A percentile compares a stretch with the other conserved stretches of the same genome.
Evolutionary conservation across 129 eudicot genomes (phyloP).

Genomic region (Centaurea solstitialis): DNA sequence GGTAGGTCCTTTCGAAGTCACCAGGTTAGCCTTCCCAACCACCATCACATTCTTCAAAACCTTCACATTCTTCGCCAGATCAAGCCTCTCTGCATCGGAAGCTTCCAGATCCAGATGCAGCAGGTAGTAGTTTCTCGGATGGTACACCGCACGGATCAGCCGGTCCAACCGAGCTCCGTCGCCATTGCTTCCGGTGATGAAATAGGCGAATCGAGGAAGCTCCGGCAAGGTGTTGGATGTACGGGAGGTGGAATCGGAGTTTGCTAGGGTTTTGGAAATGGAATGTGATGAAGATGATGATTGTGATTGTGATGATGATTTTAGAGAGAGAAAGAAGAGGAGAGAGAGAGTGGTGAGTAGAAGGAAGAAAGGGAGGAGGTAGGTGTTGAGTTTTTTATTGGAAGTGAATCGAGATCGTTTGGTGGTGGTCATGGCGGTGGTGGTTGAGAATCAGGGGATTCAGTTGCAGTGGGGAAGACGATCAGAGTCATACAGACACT

Average conservation of each 20-base stretch:
- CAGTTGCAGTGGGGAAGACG: slow-evolving; percentile 15
- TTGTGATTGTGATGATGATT: slow-evolving; percentile 21
- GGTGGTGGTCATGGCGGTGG: neutral
- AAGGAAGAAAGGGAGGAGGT: slow-evolving; percentile 41
- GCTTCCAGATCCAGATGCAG: slow-evolving; percentile 85
- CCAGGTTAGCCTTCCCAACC: slow-evolving; percentile 69
- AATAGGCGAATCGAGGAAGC: slow-evolving; percentile 70
- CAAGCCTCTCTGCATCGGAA: slow-evolving; percentile 60
- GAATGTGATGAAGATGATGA: slow-evolving; percentile 22
- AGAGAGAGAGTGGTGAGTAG: slow-evolving; percentile 41
- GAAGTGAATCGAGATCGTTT: slow-evolving; percentile 28
- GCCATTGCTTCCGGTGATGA: slow-evolving; percentile 65
- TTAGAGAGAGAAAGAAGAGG: slow-evolving; percentile 41
- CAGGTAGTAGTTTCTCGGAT: slow-evolving; percentile 70
- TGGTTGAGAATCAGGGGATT: neutral
- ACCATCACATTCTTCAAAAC: slow-evolving; percentile 61
- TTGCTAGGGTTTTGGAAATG: slow-evolving; percentile 12
- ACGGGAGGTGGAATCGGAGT: slow-evolving; percentile 16
- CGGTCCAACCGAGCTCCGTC: slow-evolving; percentile 57
- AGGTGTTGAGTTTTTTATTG: slow-evolving; percentile 37
- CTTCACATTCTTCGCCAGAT: slow-evolving; percentile 52
- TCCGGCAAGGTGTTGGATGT: slow-evolving; percentile 30
- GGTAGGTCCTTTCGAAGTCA: slow-evolving; percentile 74
- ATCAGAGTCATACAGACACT: neutral
- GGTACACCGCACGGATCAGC: slow-evolving; percentile 68